Evolutionary conservation across 345 rosid species (phyloP).

Genomic region (Schrenkiella parvula): DNA sequence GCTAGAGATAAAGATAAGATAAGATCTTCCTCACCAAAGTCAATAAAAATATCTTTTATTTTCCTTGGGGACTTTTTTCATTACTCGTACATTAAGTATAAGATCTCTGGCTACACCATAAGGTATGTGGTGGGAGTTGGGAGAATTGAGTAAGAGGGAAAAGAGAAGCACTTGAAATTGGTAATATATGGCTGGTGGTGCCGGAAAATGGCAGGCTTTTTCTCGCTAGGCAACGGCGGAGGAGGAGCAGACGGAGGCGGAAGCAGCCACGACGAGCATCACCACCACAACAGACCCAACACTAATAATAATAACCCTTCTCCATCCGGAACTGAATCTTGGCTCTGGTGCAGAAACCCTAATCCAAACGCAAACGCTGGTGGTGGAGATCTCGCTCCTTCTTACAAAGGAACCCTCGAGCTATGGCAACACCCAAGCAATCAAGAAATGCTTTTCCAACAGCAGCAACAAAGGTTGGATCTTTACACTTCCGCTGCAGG

Average conservation of each 20-base stretch:
- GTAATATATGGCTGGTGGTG: conserved; percentile 28
- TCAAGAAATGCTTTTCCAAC: conserved; percentile 28
- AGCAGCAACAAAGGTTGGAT: conserved; percentile 42
- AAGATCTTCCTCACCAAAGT: not conserved
- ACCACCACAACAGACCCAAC: conserved; percentile 13
- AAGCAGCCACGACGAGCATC: conserved; percentile 6
- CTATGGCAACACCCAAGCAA: conserved; percentile 45
- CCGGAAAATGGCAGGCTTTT: conserved; percentile 54
- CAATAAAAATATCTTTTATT: not conserved
- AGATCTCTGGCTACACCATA: not conserved
- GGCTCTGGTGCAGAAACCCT: conserved; percentile 57
- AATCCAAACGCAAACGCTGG: conserved; percentile 21
- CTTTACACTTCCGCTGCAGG: conserved; percentile 38
- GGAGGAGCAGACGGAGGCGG: conserved; percentile 17
- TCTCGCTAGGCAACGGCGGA: conserved; percentile 49
- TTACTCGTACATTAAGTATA: not conserved
- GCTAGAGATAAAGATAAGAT: no score
- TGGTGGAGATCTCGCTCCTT: not conserved
- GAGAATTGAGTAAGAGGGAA: not conserved
- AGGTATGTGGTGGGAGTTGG: conserved; percentile 2
- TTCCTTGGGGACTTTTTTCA: not conserved
- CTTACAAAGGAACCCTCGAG: conserved; percentile 53
- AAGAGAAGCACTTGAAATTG: not conserved
- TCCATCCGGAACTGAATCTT: conserved; percentile 35
- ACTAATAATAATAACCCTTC: conserved; percentile 29